Evolutionary conservation across 345 rosid genomes (phyloP).

Genomic region (Arabidopsis arenosa): DNA sequence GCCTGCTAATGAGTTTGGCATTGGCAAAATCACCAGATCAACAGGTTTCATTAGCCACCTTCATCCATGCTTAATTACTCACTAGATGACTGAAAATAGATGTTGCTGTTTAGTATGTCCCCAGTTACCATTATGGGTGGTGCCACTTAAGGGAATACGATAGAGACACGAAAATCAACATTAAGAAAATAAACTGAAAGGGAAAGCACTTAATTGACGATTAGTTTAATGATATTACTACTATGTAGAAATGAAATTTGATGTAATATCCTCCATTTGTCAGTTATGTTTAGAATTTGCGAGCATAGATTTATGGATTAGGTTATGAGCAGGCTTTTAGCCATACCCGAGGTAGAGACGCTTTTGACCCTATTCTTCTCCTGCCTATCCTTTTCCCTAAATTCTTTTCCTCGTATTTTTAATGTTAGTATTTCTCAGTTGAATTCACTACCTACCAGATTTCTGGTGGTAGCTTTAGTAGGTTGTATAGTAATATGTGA

Average conservation of each 20-base stretch:
- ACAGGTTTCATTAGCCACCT: conserved; percentile 61
- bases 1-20: conserved; percentile 93
- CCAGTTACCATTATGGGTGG: conserved; percentile 21
- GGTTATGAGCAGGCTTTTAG: conserved; percentile 12
- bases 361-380: not conserved
- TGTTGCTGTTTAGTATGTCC: conserved; percentile 13
- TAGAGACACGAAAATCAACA: not conserved
- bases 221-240: conserved; percentile 8
- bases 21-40: conserved; percentile 78
- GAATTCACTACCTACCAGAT: conserved; percentile 9
- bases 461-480: conserved; percentile 29
- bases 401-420: conserved; percentile 14
- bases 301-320: conserved; percentile 13
- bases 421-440: conserved; percentile 13
- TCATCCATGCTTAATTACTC: conserved; percentile 23
- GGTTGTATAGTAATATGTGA: conserved; percentile 3
- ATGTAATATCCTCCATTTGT: conserved; percentile 11
- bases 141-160: not conserved
- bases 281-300: conserved; percentile 7
- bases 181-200: not conserved
- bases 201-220: not conserved
- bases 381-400: conserved; percentile 2
- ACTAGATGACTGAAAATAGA: conserved; percentile 18
- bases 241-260: not conserved
- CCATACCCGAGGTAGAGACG: not conserved